Percentiles rank a stretch among this genome's conserved stretches.
Evolutionary conservation across 768 basidiomycete species (phyloP).

Genomic region (Boletellus emodensis): DNA sequence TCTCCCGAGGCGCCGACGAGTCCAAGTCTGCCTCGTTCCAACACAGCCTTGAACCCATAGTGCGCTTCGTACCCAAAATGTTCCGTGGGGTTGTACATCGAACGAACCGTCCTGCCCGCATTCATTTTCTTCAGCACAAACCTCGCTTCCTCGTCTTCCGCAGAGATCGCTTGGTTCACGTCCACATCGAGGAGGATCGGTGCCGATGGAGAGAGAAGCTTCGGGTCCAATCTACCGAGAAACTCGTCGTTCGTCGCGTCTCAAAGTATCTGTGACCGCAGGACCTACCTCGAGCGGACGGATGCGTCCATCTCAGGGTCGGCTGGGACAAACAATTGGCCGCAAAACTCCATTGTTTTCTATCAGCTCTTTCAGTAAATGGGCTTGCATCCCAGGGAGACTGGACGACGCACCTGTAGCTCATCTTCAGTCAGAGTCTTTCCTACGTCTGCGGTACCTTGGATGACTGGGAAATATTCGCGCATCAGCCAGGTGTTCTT

Average conservation of each 20-base stretch:
- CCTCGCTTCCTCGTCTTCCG: constrained; percentile 7
- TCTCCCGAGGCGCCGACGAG: background rate
- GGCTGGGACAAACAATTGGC: constrained; percentile 1
- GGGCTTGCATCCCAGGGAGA: too few species aligned
- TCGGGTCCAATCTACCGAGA: background rate
- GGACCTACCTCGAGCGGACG: constrained; percentile 1
- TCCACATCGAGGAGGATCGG: constrained; percentile 2
- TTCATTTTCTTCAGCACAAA: constrained; percentile 12
- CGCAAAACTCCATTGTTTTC: constrained; percentile 13
- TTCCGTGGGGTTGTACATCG: constrained; percentile 13
- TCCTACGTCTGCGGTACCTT: constrained; percentile 4
- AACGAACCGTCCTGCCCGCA: constrained; percentile 11
- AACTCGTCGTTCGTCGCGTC: background rate
- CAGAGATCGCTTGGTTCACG: background rate
- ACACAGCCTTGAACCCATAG: constrained; percentile 8
- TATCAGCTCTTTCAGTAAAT: background rate
- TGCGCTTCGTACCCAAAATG: constrained; percentile 10
- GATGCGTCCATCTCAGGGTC: constrained; percentile 2
- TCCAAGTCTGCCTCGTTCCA: constrained; percentile 4
- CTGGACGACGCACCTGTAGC: background rate
- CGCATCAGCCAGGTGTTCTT: too few species aligned
- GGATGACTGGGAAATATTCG: background rate
- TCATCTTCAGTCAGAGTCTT: constrained; percentile 7
- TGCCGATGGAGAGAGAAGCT: background rate
- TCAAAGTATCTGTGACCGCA: background rate